Conservation (phyloP, 768 basidiomycete genomes). For the Tricholoma saponaceum region DNA sequence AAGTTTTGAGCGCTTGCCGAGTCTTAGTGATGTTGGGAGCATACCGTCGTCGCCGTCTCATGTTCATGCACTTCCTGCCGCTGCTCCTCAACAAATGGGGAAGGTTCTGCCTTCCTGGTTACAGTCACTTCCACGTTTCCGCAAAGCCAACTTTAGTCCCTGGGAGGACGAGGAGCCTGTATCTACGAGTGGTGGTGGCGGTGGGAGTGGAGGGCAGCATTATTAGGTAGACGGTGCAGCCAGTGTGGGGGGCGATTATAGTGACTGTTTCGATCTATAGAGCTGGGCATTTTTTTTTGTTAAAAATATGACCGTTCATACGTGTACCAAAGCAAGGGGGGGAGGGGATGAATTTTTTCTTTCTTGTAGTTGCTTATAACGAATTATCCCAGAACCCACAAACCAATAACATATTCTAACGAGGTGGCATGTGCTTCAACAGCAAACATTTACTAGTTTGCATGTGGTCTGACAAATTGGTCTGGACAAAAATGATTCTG, state of each 20-base stretch:
- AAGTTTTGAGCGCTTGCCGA: conserved; percentile 75
- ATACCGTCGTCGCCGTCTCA: conserved; percentile 66
- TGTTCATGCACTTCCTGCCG: conserved; percentile 34
- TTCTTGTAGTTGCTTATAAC: conserved; percentile 11
- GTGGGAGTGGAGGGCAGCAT: conserved; percentile 10
- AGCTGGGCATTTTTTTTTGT: conserved; percentile 12
- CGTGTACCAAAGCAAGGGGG: conserved; percentile 16
- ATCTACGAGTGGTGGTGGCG: conserved; percentile 6
- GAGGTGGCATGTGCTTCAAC: neutral
- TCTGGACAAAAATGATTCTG: no score
- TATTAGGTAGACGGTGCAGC: conserved; percentile 6
- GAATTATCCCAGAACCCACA: conserved; percentile 3
- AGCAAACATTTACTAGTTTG: neutral
- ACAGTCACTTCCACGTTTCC: conserved; percentile 57
- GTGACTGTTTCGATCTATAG: conserved; percentile 15
- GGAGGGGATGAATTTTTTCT: conserved; percentile 4
- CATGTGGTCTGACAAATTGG: neutral
- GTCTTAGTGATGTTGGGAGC: conserved; percentile 71
- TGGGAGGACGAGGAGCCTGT: conserved; percentile 71
- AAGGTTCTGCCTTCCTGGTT: conserved; percentile 62
- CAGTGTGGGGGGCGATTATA: conserved; percentile 1
- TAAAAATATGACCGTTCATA: conserved; percentile 13
- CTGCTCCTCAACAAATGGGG: conserved; percentile 21
- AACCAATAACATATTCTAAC: neutral
- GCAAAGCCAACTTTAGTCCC: conserved; percentile 74